These are phyloP conservation scores for Termitomyces sp. DNA, from an alignment of 768 basidiomycete genomes.

Conservation along the genomic window DNA sequence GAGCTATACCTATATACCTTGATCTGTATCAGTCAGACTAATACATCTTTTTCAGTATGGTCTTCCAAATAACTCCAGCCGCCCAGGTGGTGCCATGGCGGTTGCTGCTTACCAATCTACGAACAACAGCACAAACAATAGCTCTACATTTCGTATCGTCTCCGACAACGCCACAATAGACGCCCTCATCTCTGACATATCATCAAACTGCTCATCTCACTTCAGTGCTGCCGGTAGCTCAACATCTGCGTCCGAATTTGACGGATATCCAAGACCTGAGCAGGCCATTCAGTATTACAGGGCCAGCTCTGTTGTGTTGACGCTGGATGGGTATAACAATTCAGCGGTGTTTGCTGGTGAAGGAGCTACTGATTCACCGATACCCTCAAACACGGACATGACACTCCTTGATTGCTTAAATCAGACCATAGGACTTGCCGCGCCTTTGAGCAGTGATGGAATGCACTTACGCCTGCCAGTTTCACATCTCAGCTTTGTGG, in stretches of 20 bases:
- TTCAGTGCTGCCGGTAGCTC: not conserved
- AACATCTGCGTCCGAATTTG: not conserved
- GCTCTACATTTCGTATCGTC: slow-evolving; percentile 31
- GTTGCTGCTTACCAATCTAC: slow-evolving; percentile 30
- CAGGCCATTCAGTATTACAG: slow-evolving; percentile 59
- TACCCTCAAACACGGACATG: slow-evolving; percentile 40
- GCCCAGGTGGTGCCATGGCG: slow-evolving; percentile 37
- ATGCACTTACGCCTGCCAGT: slow-evolving; percentile 5
- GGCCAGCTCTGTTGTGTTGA: slow-evolving; percentile 52
- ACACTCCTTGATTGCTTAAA: slow-evolving; percentile 46
- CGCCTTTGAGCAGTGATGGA: not conserved
- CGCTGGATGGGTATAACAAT: slow-evolving; percentile 63
- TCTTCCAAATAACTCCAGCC: slow-evolving; percentile 29
- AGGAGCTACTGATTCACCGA: slow-evolving; percentile 28
- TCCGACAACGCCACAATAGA: slow-evolving; percentile 38
- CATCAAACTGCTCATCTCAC: slow-evolving; percentile 28
- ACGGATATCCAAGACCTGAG: slow-evolving; percentile 9
- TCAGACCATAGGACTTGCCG: slow-evolving; percentile 1
- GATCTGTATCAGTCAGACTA: too few relatives aligned
- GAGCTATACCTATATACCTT: not conserved
- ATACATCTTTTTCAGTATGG: slow-evolving; percentile 33
- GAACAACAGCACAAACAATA: slow-evolving; percentile 12
- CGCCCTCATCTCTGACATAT: slow-evolving; percentile 24
- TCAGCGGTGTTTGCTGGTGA: slow-evolving; percentile 35
- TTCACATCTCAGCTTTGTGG: not conserved